Evolutionary conservation across 257 asterid genomes (phyloP).

Genomic region (Lycium barbarum): DNA sequence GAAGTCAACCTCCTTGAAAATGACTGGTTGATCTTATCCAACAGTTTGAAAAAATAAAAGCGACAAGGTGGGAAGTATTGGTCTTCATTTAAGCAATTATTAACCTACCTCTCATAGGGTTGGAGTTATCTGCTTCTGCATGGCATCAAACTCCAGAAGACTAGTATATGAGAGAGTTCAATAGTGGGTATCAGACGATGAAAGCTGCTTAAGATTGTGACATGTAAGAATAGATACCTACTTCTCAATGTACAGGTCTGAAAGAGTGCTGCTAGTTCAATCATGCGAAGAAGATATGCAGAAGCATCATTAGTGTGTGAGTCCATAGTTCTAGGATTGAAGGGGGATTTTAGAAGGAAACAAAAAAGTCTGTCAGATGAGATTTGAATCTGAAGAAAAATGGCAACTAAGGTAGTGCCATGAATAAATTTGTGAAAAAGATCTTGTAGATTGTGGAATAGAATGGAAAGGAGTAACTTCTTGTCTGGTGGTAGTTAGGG

Average conservation of each 20-base stretch:
- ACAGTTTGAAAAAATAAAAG: neutral
- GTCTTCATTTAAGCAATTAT: conserved; percentile 13
- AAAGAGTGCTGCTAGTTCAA: neutral
- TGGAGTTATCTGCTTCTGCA: conserved; percentile 9
- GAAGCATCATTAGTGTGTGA: neutral
- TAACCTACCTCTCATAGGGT: neutral
- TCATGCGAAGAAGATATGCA: neutral
- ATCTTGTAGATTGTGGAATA: neutral
- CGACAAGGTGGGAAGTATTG: neutral
- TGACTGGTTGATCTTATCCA: conserved; percentile 1
- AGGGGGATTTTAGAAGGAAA: neutral
- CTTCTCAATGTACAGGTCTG: neutral
- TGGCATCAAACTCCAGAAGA: neutral
- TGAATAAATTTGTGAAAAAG: neutral
- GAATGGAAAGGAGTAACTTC: neutral
- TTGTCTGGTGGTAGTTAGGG: neutral
- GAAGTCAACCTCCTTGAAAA: neutral
- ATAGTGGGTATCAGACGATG: neutral
- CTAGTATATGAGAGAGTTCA: neutral
- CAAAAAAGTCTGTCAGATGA: neutral
- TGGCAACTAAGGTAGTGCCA: neutral
- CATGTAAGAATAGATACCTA: neutral
- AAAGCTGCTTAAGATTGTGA: neutral
- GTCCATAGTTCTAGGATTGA: neutral
- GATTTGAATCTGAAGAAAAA: conserved; percentile 18